Base-by-base conservation (phyloP, 2,329 filamentous ascomycete species). In the Hymenoscyphus fraxineus region DNA sequence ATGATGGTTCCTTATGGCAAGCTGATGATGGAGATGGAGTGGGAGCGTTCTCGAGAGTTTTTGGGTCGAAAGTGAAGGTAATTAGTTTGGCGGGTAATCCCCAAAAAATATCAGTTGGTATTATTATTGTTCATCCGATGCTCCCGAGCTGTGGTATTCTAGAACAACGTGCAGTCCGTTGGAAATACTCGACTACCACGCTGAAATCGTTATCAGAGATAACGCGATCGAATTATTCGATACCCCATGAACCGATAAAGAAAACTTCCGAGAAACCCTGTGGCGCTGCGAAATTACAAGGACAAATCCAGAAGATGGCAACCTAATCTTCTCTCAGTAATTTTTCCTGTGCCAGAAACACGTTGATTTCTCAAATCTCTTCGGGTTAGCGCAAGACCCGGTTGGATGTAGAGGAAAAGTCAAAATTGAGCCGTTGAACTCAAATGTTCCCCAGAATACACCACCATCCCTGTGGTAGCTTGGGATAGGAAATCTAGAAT, bases 131-230 rank as follows among this genome's bases (percentile, higher is more conserved):
- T 56, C 19, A 56, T 56, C 51, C 51, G 51, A 19, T 56, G 51
- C 51, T 56, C 51, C 51, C 51, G 51, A 19, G 19, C 41, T 16
- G 51, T 32, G 15, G 31, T 32, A 27, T 15, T 56, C 51, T 56
- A 56, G 22, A 56, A 56, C 22, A 22, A 19, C 10, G 51, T 16
- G 22, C 19, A 56, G 6, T 44, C 41, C 4, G 1, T 19, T 44
- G 41, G 9, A 35, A 7, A 35, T 35, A 5, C 35, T 22, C 7
- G 7, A 16, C 9, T 51, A 51, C 15, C 32, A 58, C 31, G 56
- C 58, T 15, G 12, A 59, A 59, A 59, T 59, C 39, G 58, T 44
- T 59, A 59, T 59, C 58, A 59, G 58, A 35, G 35, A 35, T 35
- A 35, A 35, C 35, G n/a, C 12, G 38, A 41, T 40, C 15, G 19